These are phyloP conservation scores for Syzygium aqueum DNA, from an alignment of 345 rosid genomes.

Conservation along the genomic window DNA sequence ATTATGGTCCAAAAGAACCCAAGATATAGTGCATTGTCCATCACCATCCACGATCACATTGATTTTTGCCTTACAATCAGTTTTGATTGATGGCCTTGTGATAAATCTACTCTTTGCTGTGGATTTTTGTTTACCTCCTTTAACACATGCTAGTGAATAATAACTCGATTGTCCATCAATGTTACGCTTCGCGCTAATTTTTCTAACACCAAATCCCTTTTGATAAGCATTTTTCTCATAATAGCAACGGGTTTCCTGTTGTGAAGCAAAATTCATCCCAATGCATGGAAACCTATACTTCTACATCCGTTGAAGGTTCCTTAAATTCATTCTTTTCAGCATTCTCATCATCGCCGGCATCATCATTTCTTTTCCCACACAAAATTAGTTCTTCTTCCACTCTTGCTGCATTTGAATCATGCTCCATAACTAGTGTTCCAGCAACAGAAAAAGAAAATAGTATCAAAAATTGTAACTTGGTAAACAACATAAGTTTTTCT, in stretches of 20 bases:
- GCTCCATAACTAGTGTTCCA: neutral
- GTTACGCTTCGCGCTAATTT: slow-evolving; percentile 5
- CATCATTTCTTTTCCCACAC: neutral
- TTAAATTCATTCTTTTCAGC: neutral
- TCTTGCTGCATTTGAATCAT: neutral
- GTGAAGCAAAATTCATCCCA: slow-evolving; percentile 7
- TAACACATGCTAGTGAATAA: slow-evolving; percentile 4
- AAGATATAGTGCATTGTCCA: neutral
- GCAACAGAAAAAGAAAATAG: neutral
- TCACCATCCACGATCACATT: slow-evolving; percentile 3
- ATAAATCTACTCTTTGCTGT: neutral
- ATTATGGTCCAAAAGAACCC: slow-evolving; percentile 7
- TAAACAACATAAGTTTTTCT: neutral
- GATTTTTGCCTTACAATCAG: slow-evolving; percentile 5
- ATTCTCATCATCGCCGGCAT: neutral
- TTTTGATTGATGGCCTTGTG: neutral
- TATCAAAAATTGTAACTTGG: neutral
- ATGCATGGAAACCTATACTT: neutral
- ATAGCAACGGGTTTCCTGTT: slow-evolving; percentile 6
- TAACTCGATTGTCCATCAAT: slow-evolving; percentile 3
- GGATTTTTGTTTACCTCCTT: neutral
- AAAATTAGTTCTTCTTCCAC: neutral
- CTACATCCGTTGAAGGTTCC: neutral
- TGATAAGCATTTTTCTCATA: neutral
- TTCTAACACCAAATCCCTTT: slow-evolving; percentile 8